Evolutionary conservation across 1,139 yeast genomes (phyloP), one percentile per base, ranked within the genome.

Genomic region (Saccharomycopsis hybrid): DNA sequence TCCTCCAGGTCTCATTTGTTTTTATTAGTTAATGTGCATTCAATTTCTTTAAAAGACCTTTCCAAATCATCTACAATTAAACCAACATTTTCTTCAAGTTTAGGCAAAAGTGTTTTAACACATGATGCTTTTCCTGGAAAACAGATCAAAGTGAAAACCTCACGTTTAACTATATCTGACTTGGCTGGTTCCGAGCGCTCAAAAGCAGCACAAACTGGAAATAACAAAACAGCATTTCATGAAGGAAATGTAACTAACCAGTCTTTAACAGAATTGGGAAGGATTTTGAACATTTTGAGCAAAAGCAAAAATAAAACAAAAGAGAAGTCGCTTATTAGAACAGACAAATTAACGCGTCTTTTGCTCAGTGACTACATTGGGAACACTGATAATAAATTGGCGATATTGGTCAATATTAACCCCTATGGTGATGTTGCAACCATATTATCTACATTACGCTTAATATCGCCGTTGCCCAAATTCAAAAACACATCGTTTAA

Each of bases 151-250:
- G 43, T 51, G 13, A 56, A 51, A 32, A 59, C 61, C 1, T 57
- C 70, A 8, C 60, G 72, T 48, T 59, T 76, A 39, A 70, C 75
- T 0, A 60, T 76, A 46, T 76, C 74, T 0, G 80, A 76, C 54
- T 57, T 76, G 30, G 78, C 80, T 0, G 78, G 80, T 1, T 67
- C 75, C 4, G 79, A 76, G 58, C 65, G 78, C 55, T 64, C 73
- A 30, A 72, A 72, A 52, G 55, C 64, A 4, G 71, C 78, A 1
- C 65, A 67, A 52, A 72, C 78, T 0, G 11, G 25, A 5, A 18
- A 25, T 31, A 64, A 64, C 11, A 78, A 77, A 2, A 59, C 62
- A 32, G 65, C 71, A 25, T 62, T 72, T 43, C 68, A 64, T 46
- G 79, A 76, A 54, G 74, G 76, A 28, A 71, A 74, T 49, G 68